These are phyloP conservation scores for Hypoxylon intermedium DNA, from an alignment of 495 filamentous ascomycete species.

Conservation along the genomic window DNA sequence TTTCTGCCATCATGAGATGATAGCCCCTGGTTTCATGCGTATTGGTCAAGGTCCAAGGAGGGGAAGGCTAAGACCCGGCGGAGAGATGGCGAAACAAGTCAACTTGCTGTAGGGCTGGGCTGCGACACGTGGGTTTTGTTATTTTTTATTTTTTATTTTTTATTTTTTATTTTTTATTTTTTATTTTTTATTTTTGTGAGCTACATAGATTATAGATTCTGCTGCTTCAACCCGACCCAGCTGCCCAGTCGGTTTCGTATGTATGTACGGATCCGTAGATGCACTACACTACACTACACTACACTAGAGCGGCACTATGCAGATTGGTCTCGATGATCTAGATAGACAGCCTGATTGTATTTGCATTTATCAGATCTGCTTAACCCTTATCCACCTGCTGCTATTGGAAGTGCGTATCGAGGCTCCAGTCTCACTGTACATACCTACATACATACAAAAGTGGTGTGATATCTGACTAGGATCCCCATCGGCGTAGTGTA, in stretches of 20 bases:
- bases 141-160: too few relatives aligned
- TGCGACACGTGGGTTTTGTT: background rate
- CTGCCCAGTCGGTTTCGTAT: too few relatives aligned
- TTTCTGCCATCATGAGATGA: constrained; percentile 22
- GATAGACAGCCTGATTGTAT: too few relatives aligned
- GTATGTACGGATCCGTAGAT: too few relatives aligned
- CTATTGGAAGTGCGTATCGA: constrained; percentile 3
- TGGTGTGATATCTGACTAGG: constrained; percentile 28
- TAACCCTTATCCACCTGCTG: constrained; percentile 9
- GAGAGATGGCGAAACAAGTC: background rate
- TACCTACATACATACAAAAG: constrained; percentile 7
- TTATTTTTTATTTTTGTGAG: too few relatives aligned
- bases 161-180: too few relatives aligned
- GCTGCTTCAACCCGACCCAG: too few relatives aligned
- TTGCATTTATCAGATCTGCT: background rate
- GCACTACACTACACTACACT: too few relatives aligned
- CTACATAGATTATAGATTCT: too few relatives aligned
- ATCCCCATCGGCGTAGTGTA: background rate
- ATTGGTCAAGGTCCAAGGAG: constrained; percentile 2
- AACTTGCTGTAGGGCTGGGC: background rate
- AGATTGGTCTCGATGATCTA: background rate
- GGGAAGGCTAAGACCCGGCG: background rate
- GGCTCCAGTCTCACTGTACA: background rate
- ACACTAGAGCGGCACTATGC: too few relatives aligned
- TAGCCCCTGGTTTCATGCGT: constrained; percentile 10